These are phyloP conservation scores for Xanthoparmelia taractica DNA, from an alignment of 495 filamentous ascomycete genomes.

Conservation along the genomic window DNA sequence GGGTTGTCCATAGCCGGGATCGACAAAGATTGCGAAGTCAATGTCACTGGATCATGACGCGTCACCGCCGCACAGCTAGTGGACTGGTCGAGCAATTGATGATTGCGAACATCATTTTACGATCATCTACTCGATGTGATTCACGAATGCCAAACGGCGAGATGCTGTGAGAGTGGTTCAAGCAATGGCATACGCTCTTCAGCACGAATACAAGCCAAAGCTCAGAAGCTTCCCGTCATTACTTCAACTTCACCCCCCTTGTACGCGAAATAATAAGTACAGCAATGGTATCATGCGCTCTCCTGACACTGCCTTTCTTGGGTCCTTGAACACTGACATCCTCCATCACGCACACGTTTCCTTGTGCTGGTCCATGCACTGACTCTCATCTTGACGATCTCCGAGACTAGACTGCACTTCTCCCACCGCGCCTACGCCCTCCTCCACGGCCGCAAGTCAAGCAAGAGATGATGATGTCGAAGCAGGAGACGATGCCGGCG, in stretches of 20 bases:
- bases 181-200: not conserved
- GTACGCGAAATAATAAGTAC: slow-evolving; percentile 4
- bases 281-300: slow-evolving; percentile 19
- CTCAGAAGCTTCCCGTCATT: not conserved
- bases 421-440: slow-evolving; percentile 31
- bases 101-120: not conserved
- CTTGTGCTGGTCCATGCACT: slow-evolving; percentile 1
- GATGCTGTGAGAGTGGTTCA: not conserved
- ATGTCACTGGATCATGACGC: slow-evolving; percentile 1
- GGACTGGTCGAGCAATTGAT: not conserved
- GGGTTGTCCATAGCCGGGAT: slow-evolving; percentile 9
- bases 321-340: not conserved
- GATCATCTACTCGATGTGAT: not conserved
- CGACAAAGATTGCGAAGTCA: not conserved
- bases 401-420: slow-evolving; percentile 22
- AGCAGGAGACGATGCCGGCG: slow-evolving; percentile 66
- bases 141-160: not conserved
- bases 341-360: not conserved
- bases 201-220: not conserved
- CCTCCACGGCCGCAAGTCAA: slow-evolving; percentile 68
- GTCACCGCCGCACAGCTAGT: not conserved
- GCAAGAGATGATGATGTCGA: slow-evolving; percentile 80
- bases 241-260: not conserved
- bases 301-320: slow-evolving; percentile 3
- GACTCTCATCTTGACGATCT: not conserved